phyloP scores from a whole-genome alignment of 495 filamentous ascomycete species.

The Aspergillus ellipticus region DNA sequence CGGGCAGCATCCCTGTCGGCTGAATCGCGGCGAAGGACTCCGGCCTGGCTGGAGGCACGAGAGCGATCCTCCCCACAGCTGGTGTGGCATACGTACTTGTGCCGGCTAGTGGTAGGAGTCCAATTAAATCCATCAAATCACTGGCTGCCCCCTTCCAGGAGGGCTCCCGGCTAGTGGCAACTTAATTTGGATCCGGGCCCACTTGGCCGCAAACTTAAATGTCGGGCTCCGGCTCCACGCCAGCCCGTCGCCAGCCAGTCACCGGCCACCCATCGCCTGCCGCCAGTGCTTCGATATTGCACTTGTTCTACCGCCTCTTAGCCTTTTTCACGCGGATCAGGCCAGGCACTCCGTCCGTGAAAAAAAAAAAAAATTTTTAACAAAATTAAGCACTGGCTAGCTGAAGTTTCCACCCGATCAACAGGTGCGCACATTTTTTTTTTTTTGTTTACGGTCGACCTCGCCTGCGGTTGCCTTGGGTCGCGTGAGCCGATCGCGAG shows the following conservation, averaged over 20 bases:
- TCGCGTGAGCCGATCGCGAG: no score
- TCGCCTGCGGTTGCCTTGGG: no score
- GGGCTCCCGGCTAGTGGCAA: not conserved
- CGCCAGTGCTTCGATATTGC: not conserved
- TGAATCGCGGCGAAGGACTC: no score
- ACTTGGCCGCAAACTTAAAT: not conserved
- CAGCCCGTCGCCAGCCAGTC: not conserved
- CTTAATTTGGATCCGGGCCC: slow-evolving; percentile 2
- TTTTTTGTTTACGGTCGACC: not conserved
- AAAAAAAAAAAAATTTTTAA: no score
- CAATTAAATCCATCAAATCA: not conserved
- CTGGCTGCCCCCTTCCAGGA: not conserved
- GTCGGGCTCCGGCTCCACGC: not conserved
- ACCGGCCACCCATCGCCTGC: not conserved
- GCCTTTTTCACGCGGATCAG: not conserved
- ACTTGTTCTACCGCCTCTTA: not conserved
- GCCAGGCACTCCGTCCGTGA: not conserved
- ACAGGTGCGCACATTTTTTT: not conserved
- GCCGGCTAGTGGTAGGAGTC: not conserved
- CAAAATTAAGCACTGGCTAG: not conserved
- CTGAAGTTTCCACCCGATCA: not conserved
- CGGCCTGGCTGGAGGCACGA: no score
- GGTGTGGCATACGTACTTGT: no score
- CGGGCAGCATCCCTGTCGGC: no score
- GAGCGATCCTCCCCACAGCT: no score